Percentiles rank a stretch among this genome's conserved stretches.
These are phyloP conservation scores for Parietaria judaica DNA, from an alignment of 306 rosid species.

Conservation along the genomic window DNA sequence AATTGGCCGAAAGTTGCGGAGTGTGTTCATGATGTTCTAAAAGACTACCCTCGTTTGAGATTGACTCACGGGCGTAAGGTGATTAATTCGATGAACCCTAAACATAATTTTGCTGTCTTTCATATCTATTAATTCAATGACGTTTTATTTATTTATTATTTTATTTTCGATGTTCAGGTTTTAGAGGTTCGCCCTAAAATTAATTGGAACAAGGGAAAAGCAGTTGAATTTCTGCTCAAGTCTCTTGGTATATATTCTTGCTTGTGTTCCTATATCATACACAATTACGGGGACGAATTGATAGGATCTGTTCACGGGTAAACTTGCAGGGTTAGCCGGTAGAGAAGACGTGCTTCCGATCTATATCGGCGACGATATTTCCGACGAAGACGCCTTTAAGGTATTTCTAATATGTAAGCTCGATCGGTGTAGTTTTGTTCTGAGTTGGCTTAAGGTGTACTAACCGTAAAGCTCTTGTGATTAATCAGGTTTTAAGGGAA, in stretches of 20 bases:
- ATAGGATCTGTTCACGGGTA: too few species aligned
- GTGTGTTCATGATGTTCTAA: conserved; percentile 71
- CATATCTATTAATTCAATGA: not conserved
- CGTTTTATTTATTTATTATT: not conserved
- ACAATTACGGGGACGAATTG: too few species aligned
- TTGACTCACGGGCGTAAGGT: conserved; percentile 93
- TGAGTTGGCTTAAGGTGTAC: not conserved
- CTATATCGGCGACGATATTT: conserved; percentile 81
- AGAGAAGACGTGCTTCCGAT: conserved; percentile 65
- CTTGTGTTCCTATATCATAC: not conserved
- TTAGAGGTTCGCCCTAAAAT: conserved; percentile 93
- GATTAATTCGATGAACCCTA: not conserved
- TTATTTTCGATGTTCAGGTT: conserved; percentile 34
- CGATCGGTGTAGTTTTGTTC: not conserved
- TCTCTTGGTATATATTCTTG: conserved; percentile 49
- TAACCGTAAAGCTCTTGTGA: not conserved
- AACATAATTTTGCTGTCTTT: too few species aligned
- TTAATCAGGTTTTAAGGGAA: conserved; percentile 49
- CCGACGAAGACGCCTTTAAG: conserved; percentile 96
- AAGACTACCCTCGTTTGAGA: conserved; percentile 69
- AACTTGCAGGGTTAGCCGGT: conserved; percentile 43
- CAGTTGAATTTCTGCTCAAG: conserved; percentile 84
- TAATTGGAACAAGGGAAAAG: conserved; percentile 97
- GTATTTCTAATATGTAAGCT: conserved; percentile 15
- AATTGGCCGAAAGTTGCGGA: conserved; percentile 74